A percentile compares a stretch with the other conserved stretches of the same genome.
phyloP scores from a whole-genome alignment of 2,329 filamentous ascomycete species.

The Colletotrichum sp. region DNA sequence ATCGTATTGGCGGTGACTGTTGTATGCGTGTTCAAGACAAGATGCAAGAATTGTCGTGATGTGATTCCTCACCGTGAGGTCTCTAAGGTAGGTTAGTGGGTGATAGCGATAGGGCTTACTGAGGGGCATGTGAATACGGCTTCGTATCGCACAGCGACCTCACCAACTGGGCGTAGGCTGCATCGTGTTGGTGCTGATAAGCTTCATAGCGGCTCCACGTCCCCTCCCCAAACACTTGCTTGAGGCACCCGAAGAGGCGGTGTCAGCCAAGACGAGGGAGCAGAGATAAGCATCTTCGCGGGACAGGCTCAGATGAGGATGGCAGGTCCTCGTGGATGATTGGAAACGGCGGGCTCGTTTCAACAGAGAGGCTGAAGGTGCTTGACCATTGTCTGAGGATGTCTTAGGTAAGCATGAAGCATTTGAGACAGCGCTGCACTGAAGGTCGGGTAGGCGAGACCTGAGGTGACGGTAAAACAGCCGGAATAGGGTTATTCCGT shows the following conservation, averaged over 20 bases:
- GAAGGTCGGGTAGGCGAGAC: too few species aligned
- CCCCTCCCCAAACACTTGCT: background rate
- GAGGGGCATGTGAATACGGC: background rate
- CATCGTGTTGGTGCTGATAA: background rate
- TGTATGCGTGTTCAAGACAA: background rate
- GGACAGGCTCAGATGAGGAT: background rate
- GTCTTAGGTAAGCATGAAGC: background rate
- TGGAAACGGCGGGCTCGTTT: conserved; percentile 11
- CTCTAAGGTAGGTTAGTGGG: background rate
- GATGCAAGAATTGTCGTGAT: background rate
- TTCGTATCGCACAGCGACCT: background rate
- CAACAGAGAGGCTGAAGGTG: background rate
- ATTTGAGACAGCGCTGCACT: background rate
- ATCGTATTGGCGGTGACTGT: background rate
- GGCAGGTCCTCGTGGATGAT: background rate
- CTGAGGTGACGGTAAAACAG: too few species aligned
- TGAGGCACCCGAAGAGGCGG: background rate
- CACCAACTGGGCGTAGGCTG: background rate
- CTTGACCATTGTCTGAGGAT: background rate
- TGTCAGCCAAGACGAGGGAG: background rate
- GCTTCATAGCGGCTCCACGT: background rate
- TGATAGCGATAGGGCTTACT: background rate
- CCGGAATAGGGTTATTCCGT: background rate
- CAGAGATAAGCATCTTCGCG: background rate
- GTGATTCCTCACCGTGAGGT: background rate